These are phyloP conservation scores for Intubia oerlemansii DNA, from an alignment of 2,329 filamentous ascomycete species.

Conservation along the genomic window DNA sequence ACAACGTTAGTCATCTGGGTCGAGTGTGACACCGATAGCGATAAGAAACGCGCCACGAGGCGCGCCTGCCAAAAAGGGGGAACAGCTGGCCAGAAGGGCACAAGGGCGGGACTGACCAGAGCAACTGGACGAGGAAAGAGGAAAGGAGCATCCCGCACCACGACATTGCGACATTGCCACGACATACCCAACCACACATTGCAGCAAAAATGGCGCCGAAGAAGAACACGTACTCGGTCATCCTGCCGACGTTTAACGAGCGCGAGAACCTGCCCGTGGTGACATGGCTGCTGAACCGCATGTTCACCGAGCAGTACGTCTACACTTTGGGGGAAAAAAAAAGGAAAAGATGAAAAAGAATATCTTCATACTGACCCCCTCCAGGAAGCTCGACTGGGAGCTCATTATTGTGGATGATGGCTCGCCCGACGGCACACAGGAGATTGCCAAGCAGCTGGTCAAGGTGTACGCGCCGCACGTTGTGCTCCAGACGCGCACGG, in stretches of 20 bases:
- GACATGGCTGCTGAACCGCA: slow-evolving; percentile 80
- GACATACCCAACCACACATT: no score
- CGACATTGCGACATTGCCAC: not conserved
- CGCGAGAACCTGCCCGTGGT: slow-evolving; percentile 92
- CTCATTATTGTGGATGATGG: slow-evolving; percentile 96
- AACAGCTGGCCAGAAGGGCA: slow-evolving; percentile 4
- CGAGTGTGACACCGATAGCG: no score
- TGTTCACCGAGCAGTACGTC: slow-evolving; percentile 66
- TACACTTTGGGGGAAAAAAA: no score
- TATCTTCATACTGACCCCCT: not conserved
- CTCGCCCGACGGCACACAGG: slow-evolving; percentile 86
- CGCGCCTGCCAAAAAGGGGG: slow-evolving; percentile 5
- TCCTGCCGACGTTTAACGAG: slow-evolving; percentile 97
- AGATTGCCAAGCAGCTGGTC: slow-evolving; percentile 75
- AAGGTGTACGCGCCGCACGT: slow-evolving; percentile 66
- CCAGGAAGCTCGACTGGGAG: slow-evolving; percentile 93
- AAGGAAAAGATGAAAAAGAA: not conserved
- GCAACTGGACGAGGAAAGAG: no score
- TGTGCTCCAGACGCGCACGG: slow-evolving; percentile 66
- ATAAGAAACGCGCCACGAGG: no score
- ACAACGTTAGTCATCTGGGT: no score
- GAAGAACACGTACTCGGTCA: slow-evolving; percentile 78
- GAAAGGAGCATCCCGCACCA: not conserved
- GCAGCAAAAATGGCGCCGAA: slow-evolving; percentile 25
- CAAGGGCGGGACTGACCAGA: no score